Conservation (phyloP, 2,329 filamentous ascomycete genomes). For the Cadophora malorum region DNA sequence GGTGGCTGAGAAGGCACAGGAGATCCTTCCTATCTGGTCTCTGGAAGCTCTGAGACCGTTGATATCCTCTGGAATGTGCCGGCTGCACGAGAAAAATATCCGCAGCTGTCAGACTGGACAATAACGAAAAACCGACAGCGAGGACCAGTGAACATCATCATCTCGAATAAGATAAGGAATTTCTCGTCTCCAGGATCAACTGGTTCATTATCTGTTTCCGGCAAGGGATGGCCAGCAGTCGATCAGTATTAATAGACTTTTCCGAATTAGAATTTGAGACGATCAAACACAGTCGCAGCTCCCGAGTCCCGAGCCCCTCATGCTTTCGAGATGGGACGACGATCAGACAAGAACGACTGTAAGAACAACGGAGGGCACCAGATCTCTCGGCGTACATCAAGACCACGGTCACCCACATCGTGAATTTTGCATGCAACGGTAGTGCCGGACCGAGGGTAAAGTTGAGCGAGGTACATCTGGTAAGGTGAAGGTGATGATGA, state of each 20-base stretch:
- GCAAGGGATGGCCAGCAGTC: neutral
- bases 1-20: neutral
- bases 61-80: neutral
- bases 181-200: neutral
- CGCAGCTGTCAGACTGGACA: neutral
- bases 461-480: neutral
- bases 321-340: neutral
- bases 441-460: slow-evolving; percentile 6
- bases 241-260: slow-evolving; percentile 5
- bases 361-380: neutral
- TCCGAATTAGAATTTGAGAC: neutral
- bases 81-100: neutral
- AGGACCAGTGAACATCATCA: neutral
- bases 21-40: neutral
- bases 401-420: neutral
- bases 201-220: neutral
- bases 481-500: neutral
- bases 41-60: neutral
- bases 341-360: neutral
- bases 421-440: neutral
- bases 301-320: neutral
- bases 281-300: neutral
- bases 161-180: neutral
- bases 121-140: neutral
- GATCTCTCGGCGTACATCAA: neutral